A percentile compares a stretch with the other conserved stretches of the same genome.
Evolutionary conservation across 2,329 filamentous ascomycete genomes (phyloP).

Genomic region (Zopfia rhizophila): DNA sequence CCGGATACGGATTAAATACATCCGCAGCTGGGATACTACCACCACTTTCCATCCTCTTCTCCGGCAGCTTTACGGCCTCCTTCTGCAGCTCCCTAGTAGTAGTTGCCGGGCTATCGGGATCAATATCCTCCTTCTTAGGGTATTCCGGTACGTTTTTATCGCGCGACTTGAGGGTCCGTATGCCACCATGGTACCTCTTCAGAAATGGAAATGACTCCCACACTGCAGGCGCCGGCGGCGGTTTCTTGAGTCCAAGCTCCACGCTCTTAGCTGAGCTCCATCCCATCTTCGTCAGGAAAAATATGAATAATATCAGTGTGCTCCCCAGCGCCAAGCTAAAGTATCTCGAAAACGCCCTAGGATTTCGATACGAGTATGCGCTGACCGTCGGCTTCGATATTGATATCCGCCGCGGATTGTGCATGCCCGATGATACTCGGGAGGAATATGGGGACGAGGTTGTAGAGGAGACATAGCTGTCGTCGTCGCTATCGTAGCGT

Average conservation of each 20-base stretch:
- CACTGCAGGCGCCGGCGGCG: constrained; percentile 71
- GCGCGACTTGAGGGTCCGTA: constrained; percentile 74
- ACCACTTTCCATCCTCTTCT: constrained; percentile 40
- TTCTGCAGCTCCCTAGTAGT: constrained; percentile 28
- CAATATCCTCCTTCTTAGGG: constrained; percentile 69
- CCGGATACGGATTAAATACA: constrained; percentile 74
- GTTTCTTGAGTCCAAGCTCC: constrained; percentile 67
- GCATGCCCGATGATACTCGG: constrained; percentile 57
- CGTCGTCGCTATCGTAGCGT: constrained; percentile 46
- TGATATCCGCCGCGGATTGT: constrained; percentile 48
- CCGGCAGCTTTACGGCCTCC: constrained; percentile 40
- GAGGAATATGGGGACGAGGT: constrained; percentile 64
- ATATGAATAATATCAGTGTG: constrained; percentile 78
- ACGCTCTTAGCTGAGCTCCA: constrained; percentile 73
- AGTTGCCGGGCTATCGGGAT: constrained; percentile 45
- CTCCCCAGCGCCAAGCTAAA: constrained; percentile 77
- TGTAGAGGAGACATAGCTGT: constrained; percentile 46
- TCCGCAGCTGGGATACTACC: constrained; percentile 42
- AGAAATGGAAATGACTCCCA: constrained; percentile 92
- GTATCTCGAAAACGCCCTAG: constrained; percentile 79
- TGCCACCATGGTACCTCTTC: constrained; percentile 88
- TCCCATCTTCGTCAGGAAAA: constrained; percentile 78
- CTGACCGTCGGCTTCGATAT: constrained; percentile 42
- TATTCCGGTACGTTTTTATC: constrained; percentile 82
- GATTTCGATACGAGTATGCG: constrained; percentile 69